Evolutionary conservation across 306 rosid genomes (phyloP).

Genomic region (Hippophae rhamnoides): DNA sequence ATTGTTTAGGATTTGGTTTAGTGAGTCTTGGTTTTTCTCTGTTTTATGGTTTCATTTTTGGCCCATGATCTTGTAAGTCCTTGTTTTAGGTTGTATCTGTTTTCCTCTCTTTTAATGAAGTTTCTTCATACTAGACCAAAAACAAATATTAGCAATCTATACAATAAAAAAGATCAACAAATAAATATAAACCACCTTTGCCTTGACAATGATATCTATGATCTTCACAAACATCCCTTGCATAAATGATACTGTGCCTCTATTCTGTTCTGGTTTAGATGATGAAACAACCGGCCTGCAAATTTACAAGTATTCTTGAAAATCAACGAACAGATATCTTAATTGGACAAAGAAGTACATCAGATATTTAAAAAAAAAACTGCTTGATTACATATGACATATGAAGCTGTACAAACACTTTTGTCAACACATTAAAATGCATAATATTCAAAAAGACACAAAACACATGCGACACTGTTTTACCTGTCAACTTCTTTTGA

Average conservation of each 20-base stretch:
- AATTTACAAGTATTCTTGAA: constrained; percentile 11
- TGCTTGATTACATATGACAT: too few relatives aligned
- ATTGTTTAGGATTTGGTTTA: too few relatives aligned
- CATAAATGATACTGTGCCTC: constrained; percentile 41
- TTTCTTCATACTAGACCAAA: too few relatives aligned
- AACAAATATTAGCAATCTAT: neutral
- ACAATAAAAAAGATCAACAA: constrained; percentile 1
- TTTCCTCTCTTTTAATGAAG: too few relatives aligned
- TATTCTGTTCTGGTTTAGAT: constrained; percentile 48
- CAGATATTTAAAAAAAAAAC: too few relatives aligned
- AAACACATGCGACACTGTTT: neutral
- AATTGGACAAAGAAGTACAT: neutral
- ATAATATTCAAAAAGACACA: neutral
- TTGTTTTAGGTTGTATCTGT: too few relatives aligned
- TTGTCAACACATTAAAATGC: neutral
- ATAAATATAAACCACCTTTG: constrained; percentile 50
- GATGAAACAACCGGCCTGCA: constrained; percentile 38
- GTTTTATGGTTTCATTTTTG: too few relatives aligned
- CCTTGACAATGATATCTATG: constrained; percentile 48
- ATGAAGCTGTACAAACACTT: too few relatives aligned
- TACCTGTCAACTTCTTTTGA: constrained; percentile 65
- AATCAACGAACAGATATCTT: neutral
- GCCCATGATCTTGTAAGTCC: too few relatives aligned
- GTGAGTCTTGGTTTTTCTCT: too few relatives aligned
- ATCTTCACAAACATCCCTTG: constrained; percentile 51